phyloP scores from a whole-genome alignment of 2,329 filamentous ascomycete species.

The Botrytis byssoidea region DNA sequence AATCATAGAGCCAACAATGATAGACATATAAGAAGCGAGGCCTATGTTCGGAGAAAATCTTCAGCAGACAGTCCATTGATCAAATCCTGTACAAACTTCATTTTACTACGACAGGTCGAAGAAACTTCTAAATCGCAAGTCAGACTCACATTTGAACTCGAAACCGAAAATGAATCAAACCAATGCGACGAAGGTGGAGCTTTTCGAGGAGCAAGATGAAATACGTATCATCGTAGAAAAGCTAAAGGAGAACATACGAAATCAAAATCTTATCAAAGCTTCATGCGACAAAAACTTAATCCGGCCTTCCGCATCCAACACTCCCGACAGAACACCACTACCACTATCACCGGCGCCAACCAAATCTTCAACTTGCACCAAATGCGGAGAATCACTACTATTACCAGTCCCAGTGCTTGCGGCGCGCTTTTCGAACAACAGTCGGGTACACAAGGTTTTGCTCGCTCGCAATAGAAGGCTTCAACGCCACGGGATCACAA shows the following conservation, averaged over 20 bases:
- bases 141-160: not conserved
- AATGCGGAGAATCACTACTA: not conserved
- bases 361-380: not conserved
- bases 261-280: not conserved
- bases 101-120: not conserved
- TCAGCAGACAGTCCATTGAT: not conserved
- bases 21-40: not conserved
- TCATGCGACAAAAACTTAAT: not conserved
- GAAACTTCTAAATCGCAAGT: not conserved
- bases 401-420: not conserved
- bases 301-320: not conserved
- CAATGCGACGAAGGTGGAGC: not conserved
- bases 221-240: no score
- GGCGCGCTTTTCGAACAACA: not conserved
- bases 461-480: not conserved
- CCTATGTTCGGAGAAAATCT: not conserved
- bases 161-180: not conserved
- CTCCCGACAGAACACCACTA: not conserved
- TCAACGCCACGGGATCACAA: not conserved
- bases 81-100: no score
- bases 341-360: not conserved
- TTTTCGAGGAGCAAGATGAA: not conserved
- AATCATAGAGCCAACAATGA: not conserved
- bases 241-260: not conserved
- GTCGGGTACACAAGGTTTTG: not conserved